Percentiles rank a stretch among this genome's conserved stretches.
Conservation (phyloP, 1,284 basidiomycete species). For the Microbotryum intermedium region DNA sequence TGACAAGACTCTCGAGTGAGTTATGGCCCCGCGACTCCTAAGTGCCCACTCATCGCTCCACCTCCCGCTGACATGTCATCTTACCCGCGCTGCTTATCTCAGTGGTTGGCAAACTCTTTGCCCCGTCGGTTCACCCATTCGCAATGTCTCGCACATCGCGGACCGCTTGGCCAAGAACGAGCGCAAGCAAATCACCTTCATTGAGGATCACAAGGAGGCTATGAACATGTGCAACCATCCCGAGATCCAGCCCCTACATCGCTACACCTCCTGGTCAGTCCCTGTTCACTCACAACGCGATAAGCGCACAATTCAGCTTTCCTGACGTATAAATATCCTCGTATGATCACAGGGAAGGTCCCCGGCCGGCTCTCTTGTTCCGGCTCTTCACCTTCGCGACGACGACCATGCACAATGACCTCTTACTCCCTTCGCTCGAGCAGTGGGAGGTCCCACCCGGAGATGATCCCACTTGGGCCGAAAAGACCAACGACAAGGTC, state of each 20-base stretch:
- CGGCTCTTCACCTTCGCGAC: conserved; percentile 34
- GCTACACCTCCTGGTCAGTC: conserved; percentile 23
- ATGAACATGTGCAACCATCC: conserved; percentile 31
- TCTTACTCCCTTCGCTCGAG: conserved; percentile 34
- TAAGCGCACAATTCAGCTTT: too few species aligned
- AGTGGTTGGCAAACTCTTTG: conserved; percentile 17
- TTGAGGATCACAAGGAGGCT: conserved; percentile 24
- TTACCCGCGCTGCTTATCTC: not conserved
- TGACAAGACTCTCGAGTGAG: not conserved
- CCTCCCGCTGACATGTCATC: not conserved
- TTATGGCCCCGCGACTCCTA: too few species aligned
- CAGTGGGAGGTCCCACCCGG: conserved; percentile 30
- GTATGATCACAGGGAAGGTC: conserved; percentile 17
- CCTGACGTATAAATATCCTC: not conserved
- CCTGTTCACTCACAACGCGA: not conserved
- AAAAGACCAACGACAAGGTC: conserved; percentile 37
- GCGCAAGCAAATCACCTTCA: conserved; percentile 11
- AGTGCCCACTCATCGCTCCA: not conserved
- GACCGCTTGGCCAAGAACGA: not conserved
- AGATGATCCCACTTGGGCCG: conserved; percentile 38
- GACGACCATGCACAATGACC: conserved; percentile 30
- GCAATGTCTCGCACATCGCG: not conserved
- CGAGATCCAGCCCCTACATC: conserved; percentile 25
- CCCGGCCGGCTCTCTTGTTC: conserved; percentile 27
- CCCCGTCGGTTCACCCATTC: conserved; percentile 10